These are phyloP conservation scores for Dacryopinax primogenitus DNA, from an alignment of 768 basidiomycete genomes.

Conservation along the genomic window DNA sequence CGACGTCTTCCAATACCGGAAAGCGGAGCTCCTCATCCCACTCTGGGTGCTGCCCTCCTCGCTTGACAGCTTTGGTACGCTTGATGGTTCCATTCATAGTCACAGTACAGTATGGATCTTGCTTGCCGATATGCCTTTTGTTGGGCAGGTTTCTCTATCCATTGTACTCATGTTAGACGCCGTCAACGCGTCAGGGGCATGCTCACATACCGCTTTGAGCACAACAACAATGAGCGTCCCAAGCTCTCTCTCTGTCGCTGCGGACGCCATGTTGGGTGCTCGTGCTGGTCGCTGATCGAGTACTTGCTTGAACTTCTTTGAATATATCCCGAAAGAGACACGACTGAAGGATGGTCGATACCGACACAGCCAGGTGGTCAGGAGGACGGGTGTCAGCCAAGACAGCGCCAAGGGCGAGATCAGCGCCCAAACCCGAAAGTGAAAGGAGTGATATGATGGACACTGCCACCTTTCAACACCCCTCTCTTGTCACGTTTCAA, in stretches of 20 bases:
- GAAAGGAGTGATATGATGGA: not conserved
- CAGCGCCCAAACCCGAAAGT: not conserved
- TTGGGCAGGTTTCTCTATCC: slow-evolving; percentile 74
- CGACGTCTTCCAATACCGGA: slow-evolving; percentile 64
- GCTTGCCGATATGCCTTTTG: slow-evolving; percentile 87
- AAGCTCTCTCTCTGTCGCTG: slow-evolving; percentile 40
- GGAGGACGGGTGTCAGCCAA: not conserved
- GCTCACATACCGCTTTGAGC: slow-evolving; percentile 67
- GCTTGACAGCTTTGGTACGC: slow-evolving; percentile 84
- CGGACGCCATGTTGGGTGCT: not conserved
- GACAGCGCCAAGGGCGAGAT: not conserved
- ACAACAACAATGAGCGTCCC: slow-evolving; percentile 91
- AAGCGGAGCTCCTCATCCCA: slow-evolving; percentile 99
- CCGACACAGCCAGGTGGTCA: not conserved
- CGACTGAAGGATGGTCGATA: not conserved
- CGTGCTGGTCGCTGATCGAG: not conserved
- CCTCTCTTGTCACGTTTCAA: slow-evolving; percentile 1
- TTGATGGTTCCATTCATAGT: slow-evolving; percentile 68
- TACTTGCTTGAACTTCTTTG: too few species aligned
- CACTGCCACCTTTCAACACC: slow-evolving; percentile 6
- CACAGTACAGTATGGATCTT: slow-evolving; percentile 87
- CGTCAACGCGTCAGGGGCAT: slow-evolving; percentile 19
- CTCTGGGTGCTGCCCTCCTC: slow-evolving; percentile 95
- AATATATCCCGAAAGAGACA: too few species aligned
- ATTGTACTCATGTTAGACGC: not conserved